Percentiles rank a stretch among this genome's conserved stretches.
Evolutionary conservation across 257 asterid species (phyloP).

Genomic region (Nicotiana tabacum): DNA sequence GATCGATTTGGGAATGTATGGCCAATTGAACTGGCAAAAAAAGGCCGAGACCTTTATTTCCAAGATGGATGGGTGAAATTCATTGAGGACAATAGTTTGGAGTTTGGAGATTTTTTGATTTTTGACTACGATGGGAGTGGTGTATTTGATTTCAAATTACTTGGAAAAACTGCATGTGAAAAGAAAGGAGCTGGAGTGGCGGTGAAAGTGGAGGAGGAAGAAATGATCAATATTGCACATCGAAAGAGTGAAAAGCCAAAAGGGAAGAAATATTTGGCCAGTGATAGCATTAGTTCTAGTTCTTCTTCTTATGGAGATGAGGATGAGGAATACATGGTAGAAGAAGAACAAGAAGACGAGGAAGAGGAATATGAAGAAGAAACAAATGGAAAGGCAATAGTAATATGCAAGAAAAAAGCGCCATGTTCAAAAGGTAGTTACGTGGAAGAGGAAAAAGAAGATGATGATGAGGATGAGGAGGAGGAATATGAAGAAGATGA

Average conservation of each 20-base stretch:
- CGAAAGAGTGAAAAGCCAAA: background rate
- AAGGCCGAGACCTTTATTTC: background rate
- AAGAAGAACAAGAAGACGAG: background rate
- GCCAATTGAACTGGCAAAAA: background rate
- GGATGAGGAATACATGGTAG: background rate
- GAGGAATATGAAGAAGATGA: background rate
- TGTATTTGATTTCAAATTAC: background rate
- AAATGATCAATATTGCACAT: background rate
- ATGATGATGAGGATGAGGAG: background rate
- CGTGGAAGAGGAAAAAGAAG: background rate
- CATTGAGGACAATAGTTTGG: slow-evolving; percentile 1
- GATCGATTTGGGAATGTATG: slow-evolving; percentile 3
- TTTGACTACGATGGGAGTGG: background rate
- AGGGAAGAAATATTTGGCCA: background rate
- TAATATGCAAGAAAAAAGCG: background rate
- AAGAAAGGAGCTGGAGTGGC: slow-evolving; percentile 1
- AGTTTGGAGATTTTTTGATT: background rate
- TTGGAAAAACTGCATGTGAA: background rate
- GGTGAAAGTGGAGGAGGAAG: background rate
- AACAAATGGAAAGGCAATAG: background rate
- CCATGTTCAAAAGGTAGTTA: background rate
- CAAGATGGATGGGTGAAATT: slow-evolving; percentile 4
- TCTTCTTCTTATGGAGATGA: background rate
- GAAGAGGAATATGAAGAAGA: background rate
- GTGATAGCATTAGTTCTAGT: background rate